Base-by-base conservation (phyloP, 495 filamentous ascomycete species). In the Tuber borchii region DNA sequence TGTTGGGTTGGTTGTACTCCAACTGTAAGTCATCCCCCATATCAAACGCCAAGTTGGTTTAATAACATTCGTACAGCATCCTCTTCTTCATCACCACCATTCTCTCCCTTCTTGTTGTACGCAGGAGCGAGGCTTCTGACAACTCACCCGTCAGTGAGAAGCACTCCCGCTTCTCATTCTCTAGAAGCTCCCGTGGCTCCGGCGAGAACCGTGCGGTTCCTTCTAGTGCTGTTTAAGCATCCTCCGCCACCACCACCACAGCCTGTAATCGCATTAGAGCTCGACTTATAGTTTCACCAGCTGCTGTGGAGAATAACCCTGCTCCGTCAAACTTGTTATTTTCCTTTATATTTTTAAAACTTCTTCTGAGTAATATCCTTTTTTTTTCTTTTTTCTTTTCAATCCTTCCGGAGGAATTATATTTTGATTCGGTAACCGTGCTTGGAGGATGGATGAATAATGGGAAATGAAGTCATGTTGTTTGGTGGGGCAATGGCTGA, bases 1-100 rank as follows among this genome's bases (percentile, higher is more conserved):
- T 56, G 34, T 42, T 0, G 75, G 5, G 4, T 39, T 79, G 16
- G 45, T 79, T 16, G 39, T 79, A 9, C 39, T 79, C 0, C 77
- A 79, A 39, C 71, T 77, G 77, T 77, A 56, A 69, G 77, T 70
- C 51, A 2, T 14, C 22, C 43, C 40, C 65, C 26, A n/a, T n/a
- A 22, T 10, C 22, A 1, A n/a, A 2, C 22, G 48, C 6, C 48
- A 56, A n/a, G 48, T 56, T 2, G 22, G 9, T 22, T n/a, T 31
- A n/a, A 31, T 43, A 46, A 56, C 69, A 31, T 46, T 14, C 9
- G 17, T 31, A 17, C 44, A 78, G 77, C 10, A 71, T 78, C 45
- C 44, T 81, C 1, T 81, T 74, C 73, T 79, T 81, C 45, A 61
- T 45, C 17, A 80, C 79, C 10, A 75, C 39, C 17, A 26, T 77